Evolutionary conservation across 2,329 filamentous ascomycete species (phyloP).

Genomic region (Fusarium sp.): DNA sequence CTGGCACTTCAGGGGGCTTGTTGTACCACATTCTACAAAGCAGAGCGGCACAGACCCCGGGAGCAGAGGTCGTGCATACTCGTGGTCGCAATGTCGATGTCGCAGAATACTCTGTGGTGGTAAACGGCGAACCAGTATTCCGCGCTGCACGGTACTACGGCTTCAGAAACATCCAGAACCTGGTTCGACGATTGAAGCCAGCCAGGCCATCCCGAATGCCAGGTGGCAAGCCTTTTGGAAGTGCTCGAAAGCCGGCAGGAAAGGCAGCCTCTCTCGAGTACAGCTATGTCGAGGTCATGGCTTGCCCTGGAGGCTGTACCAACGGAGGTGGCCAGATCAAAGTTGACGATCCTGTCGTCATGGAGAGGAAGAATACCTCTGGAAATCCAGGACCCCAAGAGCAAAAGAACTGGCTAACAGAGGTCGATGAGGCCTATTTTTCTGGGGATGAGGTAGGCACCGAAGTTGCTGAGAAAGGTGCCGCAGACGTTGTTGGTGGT

Average conservation of each 20-base stretch:
- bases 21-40: constrained; percentile 84
- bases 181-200: constrained; percentile 91
- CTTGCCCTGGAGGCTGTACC: constrained; percentile 97
- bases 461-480: constrained; percentile 44
- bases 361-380: constrained; percentile 59
- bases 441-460: constrained; percentile 71
- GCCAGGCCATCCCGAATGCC: constrained; percentile 81
- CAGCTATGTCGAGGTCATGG: constrained; percentile 98
- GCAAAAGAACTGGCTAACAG: constrained; percentile 85
- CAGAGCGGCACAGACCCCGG: constrained; percentile 75
- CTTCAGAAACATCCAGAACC: constrained; percentile 97
- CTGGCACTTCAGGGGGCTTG: constrained; percentile 89
- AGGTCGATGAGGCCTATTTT: constrained; percentile 91
- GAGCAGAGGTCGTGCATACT: constrained; percentile 75
- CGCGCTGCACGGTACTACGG: constrained; percentile 93
- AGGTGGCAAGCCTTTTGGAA: constrained; percentile 72
- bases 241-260: constrained; percentile 63
- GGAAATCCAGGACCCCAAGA: constrained; percentile 76
- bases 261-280: constrained; percentile 71
- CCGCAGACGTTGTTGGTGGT: constrained; percentile 65
- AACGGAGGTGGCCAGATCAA: constrained; percentile 98
- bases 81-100: constrained; percentile 92
- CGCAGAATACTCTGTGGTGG: constrained; percentile 80
- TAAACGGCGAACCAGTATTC: constrained; percentile 69
- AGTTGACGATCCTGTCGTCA: constrained; percentile 77